Evolutionary conservation across 164 flowering plant species (phyloP), one percentile per base, ranked within the genome.

Genomic region (Litsea cubeba): DNA sequence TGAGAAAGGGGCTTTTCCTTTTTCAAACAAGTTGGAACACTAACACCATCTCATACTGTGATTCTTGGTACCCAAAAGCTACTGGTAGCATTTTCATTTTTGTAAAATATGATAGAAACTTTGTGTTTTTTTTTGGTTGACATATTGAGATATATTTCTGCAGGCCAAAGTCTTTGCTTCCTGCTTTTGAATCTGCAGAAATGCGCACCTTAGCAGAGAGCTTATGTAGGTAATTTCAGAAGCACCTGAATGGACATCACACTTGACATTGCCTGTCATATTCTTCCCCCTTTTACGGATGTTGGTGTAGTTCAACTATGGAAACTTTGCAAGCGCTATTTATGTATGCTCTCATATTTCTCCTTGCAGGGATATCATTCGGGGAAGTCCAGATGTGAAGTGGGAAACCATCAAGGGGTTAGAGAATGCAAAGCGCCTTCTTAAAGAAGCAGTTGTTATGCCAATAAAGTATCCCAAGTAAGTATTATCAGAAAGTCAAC

Each of bases 381-480:
- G 95, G 74, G 98, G 98, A 71, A 96, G 82, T 85, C 99, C 97
- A 77, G 94, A 94, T 85, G 97, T 96, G 67, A 92, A 86, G 78
- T 96, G 97, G 98, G 99, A 96, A 75, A 92, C 85, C 87, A 94
- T 96, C 73, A 94, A 96, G 76, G 99, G 98, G 23, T 80, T 96
- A 69, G 97, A 89, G 76, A 91, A 83, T 82, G 98, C 98, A 50
- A 96, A 96, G 74, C 88, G 91, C 18, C 89, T 96, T 58, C 93
- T 96, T 26, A 96, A 96, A 81, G 99, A 96, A 86, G 98, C 99
- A n/a, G 98, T 96, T 74, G 98, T 96, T 62, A 96, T 96, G 99
- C 99, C 99, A 32, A 96, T 96, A 57, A 96, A 96, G 81, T 96
- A 96, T 84, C 99, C 99, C 74, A 91, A 90, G 99, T 94, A 86